Conservation (phyloP, 1,284 basidiomycete genomes). For the Microbotryum saponariae region DNA sequence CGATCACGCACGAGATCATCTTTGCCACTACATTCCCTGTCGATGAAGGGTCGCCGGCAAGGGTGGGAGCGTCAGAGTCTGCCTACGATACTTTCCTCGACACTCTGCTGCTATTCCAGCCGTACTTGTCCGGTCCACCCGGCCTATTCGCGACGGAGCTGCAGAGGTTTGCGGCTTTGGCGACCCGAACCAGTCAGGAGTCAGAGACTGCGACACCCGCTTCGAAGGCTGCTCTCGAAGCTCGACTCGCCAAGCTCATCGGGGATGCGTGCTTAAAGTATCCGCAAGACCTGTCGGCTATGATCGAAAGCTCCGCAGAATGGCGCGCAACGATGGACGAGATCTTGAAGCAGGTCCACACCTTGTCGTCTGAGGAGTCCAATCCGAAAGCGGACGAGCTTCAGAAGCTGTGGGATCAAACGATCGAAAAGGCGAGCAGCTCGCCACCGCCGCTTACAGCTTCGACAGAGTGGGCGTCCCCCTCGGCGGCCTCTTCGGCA, state of each 20-base stretch:
- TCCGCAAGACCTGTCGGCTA: slow-evolving; percentile 1
- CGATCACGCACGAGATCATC: slow-evolving; percentile 65
- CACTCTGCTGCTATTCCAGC: slow-evolving; percentile 54
- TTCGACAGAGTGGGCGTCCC: slow-evolving; percentile 1
- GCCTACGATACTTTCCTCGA: slow-evolving; percentile 57
- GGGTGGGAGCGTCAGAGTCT: background rate
- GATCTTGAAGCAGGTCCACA: background rate
- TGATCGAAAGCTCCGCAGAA: background rate
- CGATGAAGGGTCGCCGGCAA: background rate
- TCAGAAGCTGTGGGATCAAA: background rate
- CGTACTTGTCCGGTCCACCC: slow-evolving; percentile 49
- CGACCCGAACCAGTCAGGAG: background rate
- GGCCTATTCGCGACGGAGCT: slow-evolving; percentile 60
- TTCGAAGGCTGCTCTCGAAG: background rate
- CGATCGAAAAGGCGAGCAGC: background rate
- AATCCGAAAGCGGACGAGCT: background rate
- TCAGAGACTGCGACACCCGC: background rate
- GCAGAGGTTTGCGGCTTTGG: slow-evolving; percentile 45
- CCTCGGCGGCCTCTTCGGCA: background rate
- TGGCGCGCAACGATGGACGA: background rate
- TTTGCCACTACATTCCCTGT: slow-evolving; percentile 43
- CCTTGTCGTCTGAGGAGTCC: background rate
- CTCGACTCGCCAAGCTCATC: slow-evolving; percentile 1
- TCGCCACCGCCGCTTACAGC: no score
- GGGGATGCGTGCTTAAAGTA: background rate